Percentiles rank a stretch among this genome's conserved stretches.
phyloP scores from a whole-genome alignment of 306 rosid species.

The Malus sieversii region DNA sequence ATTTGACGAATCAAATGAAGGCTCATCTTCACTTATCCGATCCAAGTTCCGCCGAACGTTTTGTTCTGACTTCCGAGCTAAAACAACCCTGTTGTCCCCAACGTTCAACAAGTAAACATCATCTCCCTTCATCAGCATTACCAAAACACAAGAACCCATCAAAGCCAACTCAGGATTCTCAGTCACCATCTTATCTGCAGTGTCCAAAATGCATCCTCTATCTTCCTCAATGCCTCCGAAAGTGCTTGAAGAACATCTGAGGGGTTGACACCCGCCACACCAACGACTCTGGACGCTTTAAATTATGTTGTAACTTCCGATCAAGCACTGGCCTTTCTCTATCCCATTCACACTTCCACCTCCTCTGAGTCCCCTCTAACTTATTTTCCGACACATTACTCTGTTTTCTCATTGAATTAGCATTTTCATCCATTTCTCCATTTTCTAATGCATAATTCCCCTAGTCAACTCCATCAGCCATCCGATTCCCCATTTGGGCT shows the following conservation, averaged over 20 bases:
- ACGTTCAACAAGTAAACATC: constrained; percentile 86
- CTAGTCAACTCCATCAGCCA: background rate
- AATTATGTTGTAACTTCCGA: background rate
- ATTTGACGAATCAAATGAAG: constrained; percentile 1
- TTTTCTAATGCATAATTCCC: background rate
- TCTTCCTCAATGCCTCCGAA: constrained; percentile 50
- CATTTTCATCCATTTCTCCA: background rate
- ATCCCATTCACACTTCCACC: constrained; percentile 36
- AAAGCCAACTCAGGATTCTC: constrained; percentile 66
- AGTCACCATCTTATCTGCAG: constrained; percentile 36
- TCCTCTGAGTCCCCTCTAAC: constrained; percentile 8
- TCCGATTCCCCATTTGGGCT: background rate
- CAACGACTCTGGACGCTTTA: background rate
- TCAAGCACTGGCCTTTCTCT: constrained; percentile 28
- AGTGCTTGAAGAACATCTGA: constrained; percentile 50
- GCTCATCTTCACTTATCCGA: constrained; percentile 22
- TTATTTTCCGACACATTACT: constrained; percentile 2
- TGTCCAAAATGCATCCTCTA: constrained; percentile 52
- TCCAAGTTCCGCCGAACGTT: constrained; percentile 18
- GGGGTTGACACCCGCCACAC: constrained; percentile 17
- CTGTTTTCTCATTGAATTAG: constrained; percentile 1
- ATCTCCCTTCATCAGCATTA: constrained; percentile 77
- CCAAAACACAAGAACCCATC: constrained; percentile 92
- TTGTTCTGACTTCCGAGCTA: constrained; percentile 36
- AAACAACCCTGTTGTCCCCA: constrained; percentile 70